Base-by-base conservation (phyloP, 108 stramenopile species). In the Epipyxis sp. region DNA sequence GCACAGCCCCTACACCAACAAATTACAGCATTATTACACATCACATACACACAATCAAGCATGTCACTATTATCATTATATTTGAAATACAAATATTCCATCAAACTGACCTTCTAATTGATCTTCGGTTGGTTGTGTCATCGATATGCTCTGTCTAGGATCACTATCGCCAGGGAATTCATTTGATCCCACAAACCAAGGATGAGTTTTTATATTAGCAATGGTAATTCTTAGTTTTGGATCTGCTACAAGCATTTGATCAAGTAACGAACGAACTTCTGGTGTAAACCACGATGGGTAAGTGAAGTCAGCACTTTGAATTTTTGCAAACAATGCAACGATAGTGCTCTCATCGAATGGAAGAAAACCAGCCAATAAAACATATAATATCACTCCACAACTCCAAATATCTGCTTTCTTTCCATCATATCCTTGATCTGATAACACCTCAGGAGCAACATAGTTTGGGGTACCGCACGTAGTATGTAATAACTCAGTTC, bases 401-500 rank as follows among this genome's bases (percentile, higher is more conserved):
- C 83, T 86, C 92, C 84, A 91, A 69, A 83, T 79, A 77, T 90
- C 90, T 0, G 90, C 90, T 69, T 79, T 85, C 27, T 88, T 59
- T 25, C 93, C 93, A 78, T 92, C 91, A 78, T 93, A 93, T 3
- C 92, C 92, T 54, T 90, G 83, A 69, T 90, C 90, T 1, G 82
- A 80, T 41, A 93, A 83, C 0, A 93, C 91, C 83, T 93, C 88
- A 1, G 90, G 90, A 1, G 87, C 82, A 13, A 93, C 93, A 81
- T 93, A 93, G 65, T 91, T 91, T 25, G 93, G 93, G 54, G 91
- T 89, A 35, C 92, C 91, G 59, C 92, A 92, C 25, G 92, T 90
- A 39, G 89, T 89, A 85, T 90, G 89, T 16, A 88, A 85, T 59
- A 89, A 80, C 44, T 59, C 65, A 59, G 59, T 59, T 2, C 83